A percentile compares a stretch with the other conserved stretches of the same genome.
Evolutionary conservation across 306 rosid species (phyloP).

Genomic region (Quercus bicolor): DNA sequence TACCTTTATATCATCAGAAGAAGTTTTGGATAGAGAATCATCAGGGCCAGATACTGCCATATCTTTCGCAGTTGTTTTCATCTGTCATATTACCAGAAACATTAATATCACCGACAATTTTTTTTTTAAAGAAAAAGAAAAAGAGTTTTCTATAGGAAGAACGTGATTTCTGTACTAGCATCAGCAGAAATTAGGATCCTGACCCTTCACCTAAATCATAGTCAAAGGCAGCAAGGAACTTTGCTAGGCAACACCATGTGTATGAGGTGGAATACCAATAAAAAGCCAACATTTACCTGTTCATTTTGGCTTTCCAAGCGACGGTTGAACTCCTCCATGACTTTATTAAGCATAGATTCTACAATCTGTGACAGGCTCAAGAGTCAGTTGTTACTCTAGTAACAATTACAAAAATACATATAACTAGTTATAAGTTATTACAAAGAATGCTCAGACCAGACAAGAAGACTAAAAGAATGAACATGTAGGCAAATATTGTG

Average conservation of each 20-base stretch:
- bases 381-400: neutral
- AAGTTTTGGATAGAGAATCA: constrained; percentile 34
- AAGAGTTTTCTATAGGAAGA: neutral
- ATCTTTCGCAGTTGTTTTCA: constrained; percentile 43
- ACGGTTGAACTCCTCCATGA: constrained; percentile 72
- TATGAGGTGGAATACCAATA: neutral
- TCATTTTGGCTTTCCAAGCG: constrained; percentile 49
- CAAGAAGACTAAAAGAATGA: neutral
- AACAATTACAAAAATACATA: neutral
- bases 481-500: neutral
- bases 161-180: neutral
- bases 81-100: constrained; percentile 34
- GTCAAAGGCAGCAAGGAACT: neutral
- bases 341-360: constrained; percentile 69
- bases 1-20: constrained; percentile 53
- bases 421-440: neutral
- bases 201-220: neutral
- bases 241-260: neutral
- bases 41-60: constrained; percentile 24
- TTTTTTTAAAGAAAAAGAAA: neutral
- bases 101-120: neutral
- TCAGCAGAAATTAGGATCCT: neutral
- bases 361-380: constrained; percentile 51
- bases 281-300: constrained; percentile 37
- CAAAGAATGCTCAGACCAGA: neutral